A percentile compares a stretch with the other conserved stretches of the same genome.
phyloP scores from a whole-genome alignment of 352 stramenopile genomes.

The Phytophthora agathidicida region DNA sequence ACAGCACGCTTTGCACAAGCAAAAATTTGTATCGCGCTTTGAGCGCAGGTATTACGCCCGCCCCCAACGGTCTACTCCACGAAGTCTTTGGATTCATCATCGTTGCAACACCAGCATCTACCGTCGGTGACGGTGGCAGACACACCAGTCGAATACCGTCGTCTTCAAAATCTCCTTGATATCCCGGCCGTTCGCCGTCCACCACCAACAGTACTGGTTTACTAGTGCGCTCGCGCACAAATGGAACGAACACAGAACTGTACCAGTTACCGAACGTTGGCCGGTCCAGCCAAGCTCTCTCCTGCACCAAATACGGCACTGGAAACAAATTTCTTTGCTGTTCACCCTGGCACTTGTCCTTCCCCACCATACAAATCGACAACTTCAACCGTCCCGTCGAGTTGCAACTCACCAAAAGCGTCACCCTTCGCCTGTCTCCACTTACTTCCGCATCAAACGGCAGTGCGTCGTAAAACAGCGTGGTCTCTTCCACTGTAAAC shows the following conservation, averaged over 20 bases:
- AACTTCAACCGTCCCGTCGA: constrained; percentile 21
- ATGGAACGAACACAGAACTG: constrained; percentile 27
- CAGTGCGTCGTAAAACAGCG: constrained; percentile 34
- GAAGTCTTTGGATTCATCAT: not conserved
- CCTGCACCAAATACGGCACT: constrained; percentile 27
- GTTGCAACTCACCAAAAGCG: constrained; percentile 35
- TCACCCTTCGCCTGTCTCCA: constrained; percentile 8
- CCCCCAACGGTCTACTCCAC: constrained; percentile 22
- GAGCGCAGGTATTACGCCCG: constrained; percentile 21
- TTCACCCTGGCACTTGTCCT: constrained; percentile 6
- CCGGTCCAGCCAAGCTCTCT: constrained; percentile 38
- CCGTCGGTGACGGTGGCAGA: constrained; percentile 6
- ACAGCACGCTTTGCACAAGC: constrained; percentile 25
- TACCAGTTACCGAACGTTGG: constrained; percentile 33
- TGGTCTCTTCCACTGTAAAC: constrained; percentile 37
- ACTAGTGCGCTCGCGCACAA: constrained; percentile 22
- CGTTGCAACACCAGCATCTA: not conserved
- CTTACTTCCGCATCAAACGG: constrained; percentile 10
- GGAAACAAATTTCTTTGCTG: not conserved
- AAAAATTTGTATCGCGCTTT: constrained; percentile 32
- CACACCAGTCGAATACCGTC: constrained; percentile 25
- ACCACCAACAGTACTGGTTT: constrained; percentile 34
- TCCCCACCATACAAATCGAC: constrained; percentile 30
- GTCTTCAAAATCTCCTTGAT: constrained; percentile 39
- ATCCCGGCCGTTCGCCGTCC: constrained; percentile 26